Evolutionary conservation across 1,139 yeast species (phyloP), one percentile per base, ranked within the genome.

Genomic region (Saccharomyces uvarum): DNA sequence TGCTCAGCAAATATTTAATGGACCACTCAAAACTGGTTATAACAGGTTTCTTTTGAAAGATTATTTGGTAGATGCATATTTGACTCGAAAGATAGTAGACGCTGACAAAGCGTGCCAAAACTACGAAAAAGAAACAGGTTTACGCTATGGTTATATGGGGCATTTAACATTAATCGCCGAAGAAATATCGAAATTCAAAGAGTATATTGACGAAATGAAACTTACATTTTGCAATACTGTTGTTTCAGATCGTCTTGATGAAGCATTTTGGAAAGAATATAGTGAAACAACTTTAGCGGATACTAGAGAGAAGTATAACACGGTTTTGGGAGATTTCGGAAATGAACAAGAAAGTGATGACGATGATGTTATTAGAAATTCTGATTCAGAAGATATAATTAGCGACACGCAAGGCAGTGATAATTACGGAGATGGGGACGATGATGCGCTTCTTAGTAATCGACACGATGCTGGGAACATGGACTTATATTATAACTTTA

Each of bases 141-240:
- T 89, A 55, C 77, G 98, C 61, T 76, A 91, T 54, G 99, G 99
- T 1, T 93, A 88, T 71, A 93, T 91, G 96, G 99, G 99, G 38
- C 99, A 93, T 72, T 76, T 93, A 66, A 91, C 97, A 0, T 76
- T 93, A 56, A 91, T 93, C 58, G 96, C 97, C 5, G 99, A 93
- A 69, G 99, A 93, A 70, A 97, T 93, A 47, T 97, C 93, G 56
- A 93, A 93, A 71, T 93, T 93, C 69, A 86, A 73, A 2, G 70
- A 74, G 9, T 65, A 67, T 54, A 67, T 73, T 53, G 69, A 68
- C 14, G 71, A 68, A 54, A 64, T 67, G 67, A 72, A 72, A 48
- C 63, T 64, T 21, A 67, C 68, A 1, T 59, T 71, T 51, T 63
- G 70, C 47, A 59, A 64, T 47, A 53, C 61, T 9, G 61, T 61